Conservation (phyloP, 2,329 filamentous ascomycete genomes). For the Trichoderma citrinoviride region DNA sequence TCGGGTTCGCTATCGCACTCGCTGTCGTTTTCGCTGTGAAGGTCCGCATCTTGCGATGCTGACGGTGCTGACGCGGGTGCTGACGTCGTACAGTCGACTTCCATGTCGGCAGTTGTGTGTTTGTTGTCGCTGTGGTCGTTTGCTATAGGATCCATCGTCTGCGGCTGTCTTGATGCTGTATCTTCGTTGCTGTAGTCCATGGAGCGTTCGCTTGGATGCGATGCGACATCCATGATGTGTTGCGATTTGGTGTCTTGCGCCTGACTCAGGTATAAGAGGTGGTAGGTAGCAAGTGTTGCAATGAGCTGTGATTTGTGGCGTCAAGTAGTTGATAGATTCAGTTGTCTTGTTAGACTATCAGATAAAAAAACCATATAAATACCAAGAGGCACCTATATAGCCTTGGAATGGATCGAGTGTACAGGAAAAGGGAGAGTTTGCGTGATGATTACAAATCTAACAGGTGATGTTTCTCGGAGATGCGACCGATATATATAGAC, state of each 20-base stretch:
- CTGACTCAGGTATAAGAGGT: not conserved
- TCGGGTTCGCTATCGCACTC: not conserved
- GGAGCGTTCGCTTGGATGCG: not conserved
- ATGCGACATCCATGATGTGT: constrained; percentile 12
- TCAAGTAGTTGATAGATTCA: not conserved
- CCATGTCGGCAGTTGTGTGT: not conserved
- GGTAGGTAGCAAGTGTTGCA: not conserved
- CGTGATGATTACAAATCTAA: constrained; percentile 18
- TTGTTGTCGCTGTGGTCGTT: not conserved
- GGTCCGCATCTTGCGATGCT: not conserved
- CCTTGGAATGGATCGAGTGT: not conserved
- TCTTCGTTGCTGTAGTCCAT: not conserved
- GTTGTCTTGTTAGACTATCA: no score
- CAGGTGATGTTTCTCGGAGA: constrained; percentile 8
- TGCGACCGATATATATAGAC: constrained; percentile 6
- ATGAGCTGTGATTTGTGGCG: not conserved
- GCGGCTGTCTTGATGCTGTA: not conserved
- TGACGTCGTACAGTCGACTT: not conserved
- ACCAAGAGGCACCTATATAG: not conserved
- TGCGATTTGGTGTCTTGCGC: not conserved
- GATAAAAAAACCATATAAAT: not conserved
- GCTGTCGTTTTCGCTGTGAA: not conserved
- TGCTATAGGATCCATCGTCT: not conserved
- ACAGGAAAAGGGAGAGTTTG: not conserved
- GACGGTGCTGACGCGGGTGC: not conserved